Percentiles rank a stretch among this genome's conserved stretches.
These are phyloP conservation scores for Aspergillus japonicus DNA, from an alignment of 2,329 filamentous ascomycete genomes.

Conservation along the genomic window DNA sequence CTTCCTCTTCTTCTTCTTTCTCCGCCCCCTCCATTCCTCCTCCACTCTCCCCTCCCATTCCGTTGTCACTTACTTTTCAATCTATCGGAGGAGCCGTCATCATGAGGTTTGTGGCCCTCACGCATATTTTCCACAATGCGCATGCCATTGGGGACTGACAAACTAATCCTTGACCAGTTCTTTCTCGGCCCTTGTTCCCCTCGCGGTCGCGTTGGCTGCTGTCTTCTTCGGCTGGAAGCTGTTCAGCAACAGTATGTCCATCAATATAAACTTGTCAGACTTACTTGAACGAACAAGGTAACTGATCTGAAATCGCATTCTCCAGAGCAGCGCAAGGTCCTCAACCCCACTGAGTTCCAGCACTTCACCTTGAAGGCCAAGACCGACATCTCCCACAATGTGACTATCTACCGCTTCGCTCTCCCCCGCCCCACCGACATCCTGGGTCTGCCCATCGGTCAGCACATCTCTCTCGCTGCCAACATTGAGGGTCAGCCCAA, in stretches of 20 bases:
- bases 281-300: constrained; percentile 8
- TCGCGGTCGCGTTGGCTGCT: constrained; percentile 66
- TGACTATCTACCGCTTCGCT: constrained; percentile 94
- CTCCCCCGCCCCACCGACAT: constrained; percentile 76
- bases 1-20: constrained; percentile 7
- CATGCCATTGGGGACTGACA: neutral
- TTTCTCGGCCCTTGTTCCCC: constrained; percentile 59
- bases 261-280: too few species aligned
- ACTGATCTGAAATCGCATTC: constrained; percentile 15
- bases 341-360: constrained; percentile 86
- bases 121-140: neutral
- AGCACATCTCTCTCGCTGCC: constrained; percentile 96
- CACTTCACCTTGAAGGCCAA: constrained; percentile 92
- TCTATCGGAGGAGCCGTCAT: constrained; percentile 17
- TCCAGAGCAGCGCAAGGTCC: constrained; percentile 71
- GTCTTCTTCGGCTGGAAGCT: constrained; percentile 70
- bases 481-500: constrained; percentile 72
- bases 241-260: constrained; percentile 63
- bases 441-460: constrained; percentile 94
- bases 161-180: constrained; percentile 22
- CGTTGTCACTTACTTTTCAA: neutral
- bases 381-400: constrained; percentile 95
- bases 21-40: neutral
- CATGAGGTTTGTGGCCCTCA: constrained; percentile 30
- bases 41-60: constrained; percentile 2